Percentiles rank a stretch among this genome's conserved stretches.
Conservation (phyloP, 371 early-diverging fungal genomes). For the Nematocida ironsii region DNA sequence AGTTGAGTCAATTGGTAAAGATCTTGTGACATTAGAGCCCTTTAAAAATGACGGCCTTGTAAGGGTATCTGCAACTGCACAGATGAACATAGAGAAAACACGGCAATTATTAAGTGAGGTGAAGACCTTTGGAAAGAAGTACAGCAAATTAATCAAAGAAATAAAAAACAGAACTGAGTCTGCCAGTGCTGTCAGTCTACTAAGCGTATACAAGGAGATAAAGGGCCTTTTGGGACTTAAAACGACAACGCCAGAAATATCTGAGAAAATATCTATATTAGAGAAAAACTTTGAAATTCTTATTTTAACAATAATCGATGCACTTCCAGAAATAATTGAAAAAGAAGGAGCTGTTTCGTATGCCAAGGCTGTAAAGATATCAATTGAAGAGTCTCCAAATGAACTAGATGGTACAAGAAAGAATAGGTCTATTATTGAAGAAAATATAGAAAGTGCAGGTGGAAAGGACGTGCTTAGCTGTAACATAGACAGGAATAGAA, state of each 20-base stretch:
- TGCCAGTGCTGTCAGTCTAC: background rate
- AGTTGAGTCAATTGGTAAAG: background rate
- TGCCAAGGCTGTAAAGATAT: constrained; percentile 37
- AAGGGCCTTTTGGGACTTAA: background rate
- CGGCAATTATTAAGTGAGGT: constrained; percentile 2
- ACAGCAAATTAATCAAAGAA: constrained; percentile 17
- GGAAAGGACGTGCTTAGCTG: background rate
- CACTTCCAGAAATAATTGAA: constrained; percentile 31
- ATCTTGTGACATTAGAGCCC: background rate
- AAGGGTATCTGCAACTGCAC: constrained; percentile 17
- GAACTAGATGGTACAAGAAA: background rate
- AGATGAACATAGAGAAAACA: constrained; percentile 38
- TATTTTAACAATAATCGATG: constrained; percentile 30
- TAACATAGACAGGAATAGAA: constrained; percentile 16
- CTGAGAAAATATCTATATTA: constrained; percentile 29
- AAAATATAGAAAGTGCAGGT: background rate
- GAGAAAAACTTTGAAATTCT: constrained; percentile 19
- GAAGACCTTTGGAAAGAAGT: constrained; percentile 27
- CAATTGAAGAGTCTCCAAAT: background rate
- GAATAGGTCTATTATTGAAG: background rate
- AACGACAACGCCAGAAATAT: constrained; percentile 17
- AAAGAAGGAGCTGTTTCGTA: constrained; percentile 23
- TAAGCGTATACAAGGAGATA: constrained; percentile 14
- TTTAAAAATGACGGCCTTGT: constrained; percentile 36
- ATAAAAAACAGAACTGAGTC: constrained; percentile 21